phyloP scores from a whole-genome alignment of 2,329 filamentous ascomycete genomes.

The Teratosphaeria epicoccoides region DNA sequence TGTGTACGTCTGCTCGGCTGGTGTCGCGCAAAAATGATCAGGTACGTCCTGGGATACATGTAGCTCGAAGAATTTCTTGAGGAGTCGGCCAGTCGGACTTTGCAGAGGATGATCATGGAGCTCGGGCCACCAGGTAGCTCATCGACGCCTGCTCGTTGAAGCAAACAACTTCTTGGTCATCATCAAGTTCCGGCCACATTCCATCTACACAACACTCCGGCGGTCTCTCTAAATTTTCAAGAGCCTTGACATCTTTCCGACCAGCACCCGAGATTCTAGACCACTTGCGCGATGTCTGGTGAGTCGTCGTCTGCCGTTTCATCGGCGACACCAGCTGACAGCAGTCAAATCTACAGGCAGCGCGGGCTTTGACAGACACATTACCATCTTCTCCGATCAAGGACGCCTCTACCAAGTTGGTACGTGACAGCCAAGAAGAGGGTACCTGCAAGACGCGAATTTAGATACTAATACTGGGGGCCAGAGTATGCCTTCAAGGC shows the following conservation, averaged over 20 bases:
- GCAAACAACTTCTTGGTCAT: neutral
- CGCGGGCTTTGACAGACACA: conserved; percentile 94
- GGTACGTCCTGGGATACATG: conserved; percentile 5
- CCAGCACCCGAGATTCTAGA: neutral
- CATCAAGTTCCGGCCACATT: neutral
- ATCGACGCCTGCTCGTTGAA: neutral
- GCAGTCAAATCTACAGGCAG: conserved; percentile 45
- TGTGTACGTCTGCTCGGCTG: conserved; percentile 14
- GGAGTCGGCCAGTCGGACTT: neutral
- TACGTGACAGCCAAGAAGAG: conserved; percentile 41
- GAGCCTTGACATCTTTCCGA: neutral
- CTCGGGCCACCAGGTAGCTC: neutral
- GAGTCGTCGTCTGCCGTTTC: neutral
- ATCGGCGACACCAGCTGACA: neutral
- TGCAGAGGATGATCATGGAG: neutral
- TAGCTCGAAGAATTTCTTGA: neutral
- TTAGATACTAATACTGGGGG: conserved; percentile 7
- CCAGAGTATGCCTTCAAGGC: conserved; percentile 99
- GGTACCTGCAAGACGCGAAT: neutral
- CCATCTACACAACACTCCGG: neutral
- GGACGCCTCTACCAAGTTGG: conserved; percentile 98
- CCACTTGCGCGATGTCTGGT: neutral
- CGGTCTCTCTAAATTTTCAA: neutral
- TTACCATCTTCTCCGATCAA: conserved; percentile 99
- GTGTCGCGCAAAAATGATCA: conserved; percentile 15